Conservation (phyloP, 2,329 filamentous ascomycete species). For the Beauveria brongniartii region DNA sequence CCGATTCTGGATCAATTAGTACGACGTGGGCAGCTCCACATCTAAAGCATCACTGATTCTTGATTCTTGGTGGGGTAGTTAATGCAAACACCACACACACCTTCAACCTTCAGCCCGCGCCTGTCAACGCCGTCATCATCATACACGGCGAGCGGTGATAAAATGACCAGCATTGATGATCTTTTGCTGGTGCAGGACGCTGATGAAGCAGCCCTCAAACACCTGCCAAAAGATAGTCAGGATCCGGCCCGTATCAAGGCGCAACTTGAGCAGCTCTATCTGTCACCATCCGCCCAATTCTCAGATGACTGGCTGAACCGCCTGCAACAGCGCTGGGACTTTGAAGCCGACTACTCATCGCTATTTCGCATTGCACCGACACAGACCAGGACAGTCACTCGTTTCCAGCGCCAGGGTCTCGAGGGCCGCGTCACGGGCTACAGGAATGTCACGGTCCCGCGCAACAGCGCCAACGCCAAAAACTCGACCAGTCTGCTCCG, state of each 20-base stretch:
- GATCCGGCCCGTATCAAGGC: constrained; percentile 57
- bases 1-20: not conserved
- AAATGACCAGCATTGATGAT: constrained; percentile 28
- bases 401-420: constrained; percentile 83
- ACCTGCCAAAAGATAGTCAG: constrained; percentile 19
- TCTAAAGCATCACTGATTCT: not conserved
- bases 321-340: constrained; percentile 84
- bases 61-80: constrained; percentile 7
- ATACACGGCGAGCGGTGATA: not conserved
- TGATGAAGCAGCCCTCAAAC: constrained; percentile 11
- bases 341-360: constrained; percentile 69
- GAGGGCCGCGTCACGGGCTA: constrained; percentile 92
- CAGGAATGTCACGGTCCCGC: constrained; percentile 85
- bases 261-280: constrained; percentile 66
- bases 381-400: constrained; percentile 88
- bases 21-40: not conserved
- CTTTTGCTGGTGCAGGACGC: constrained; percentile 24
- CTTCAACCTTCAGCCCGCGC: not conserved
- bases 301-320: constrained; percentile 79
- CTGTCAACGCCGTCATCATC: not conserved
- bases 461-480: constrained; percentile 83
- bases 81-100: constrained; percentile 21
- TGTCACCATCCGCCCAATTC: constrained; percentile 73
- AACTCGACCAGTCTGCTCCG: constrained; percentile 85
- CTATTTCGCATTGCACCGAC: constrained; percentile 83